A percentile compares a stretch with the other conserved stretches of the same genome.
Conservation (phyloP, 2,329 filamentous ascomycete species). For the Calonectria pauciramosa region DNA sequence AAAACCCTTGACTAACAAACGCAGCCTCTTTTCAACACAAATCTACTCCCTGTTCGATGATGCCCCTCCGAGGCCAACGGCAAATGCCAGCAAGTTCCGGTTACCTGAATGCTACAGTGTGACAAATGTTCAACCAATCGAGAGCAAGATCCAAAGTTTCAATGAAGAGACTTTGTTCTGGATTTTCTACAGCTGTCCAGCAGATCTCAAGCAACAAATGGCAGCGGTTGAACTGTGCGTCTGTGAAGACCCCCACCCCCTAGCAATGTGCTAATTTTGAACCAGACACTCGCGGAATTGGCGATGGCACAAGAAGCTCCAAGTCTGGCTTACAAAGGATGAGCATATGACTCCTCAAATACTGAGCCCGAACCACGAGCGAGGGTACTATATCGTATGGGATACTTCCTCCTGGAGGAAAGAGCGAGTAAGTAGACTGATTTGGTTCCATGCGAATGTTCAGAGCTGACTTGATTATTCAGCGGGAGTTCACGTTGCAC, state of each 20-base stretch:
- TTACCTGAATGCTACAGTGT: conserved; percentile 77
- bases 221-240: conserved; percentile 74
- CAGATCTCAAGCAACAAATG: conserved; percentile 73
- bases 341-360: conserved; percentile 74
- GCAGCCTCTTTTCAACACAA: conserved; percentile 69
- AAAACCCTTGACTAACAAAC: conserved; percentile 32
- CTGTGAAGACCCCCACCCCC: background rate
- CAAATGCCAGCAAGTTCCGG: conserved; percentile 64
- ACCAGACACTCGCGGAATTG: conserved; percentile 73
- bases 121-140: conserved; percentile 74
- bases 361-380: conserved; percentile 70
- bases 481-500: conserved; percentile 73
- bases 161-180: conserved; percentile 78
- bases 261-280: conserved; percentile 22
- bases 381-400: conserved; percentile 77
- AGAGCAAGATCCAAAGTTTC: conserved; percentile 75
- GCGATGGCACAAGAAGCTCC: conserved; percentile 77
- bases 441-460: background rate
- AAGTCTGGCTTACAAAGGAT: conserved; percentile 77
- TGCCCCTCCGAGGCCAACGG: conserved; percentile 68
- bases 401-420: conserved; percentile 73
- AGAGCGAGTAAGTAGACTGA: conserved; percentile 66
- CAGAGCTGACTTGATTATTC: conserved; percentile 26
- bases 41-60: conserved; percentile 74
- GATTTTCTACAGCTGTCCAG: conserved; percentile 78